These are phyloP conservation scores for Fusarium multiceps DNA, from an alignment of 2,329 filamentous ascomycete genomes.

Conservation along the genomic window DNA sequence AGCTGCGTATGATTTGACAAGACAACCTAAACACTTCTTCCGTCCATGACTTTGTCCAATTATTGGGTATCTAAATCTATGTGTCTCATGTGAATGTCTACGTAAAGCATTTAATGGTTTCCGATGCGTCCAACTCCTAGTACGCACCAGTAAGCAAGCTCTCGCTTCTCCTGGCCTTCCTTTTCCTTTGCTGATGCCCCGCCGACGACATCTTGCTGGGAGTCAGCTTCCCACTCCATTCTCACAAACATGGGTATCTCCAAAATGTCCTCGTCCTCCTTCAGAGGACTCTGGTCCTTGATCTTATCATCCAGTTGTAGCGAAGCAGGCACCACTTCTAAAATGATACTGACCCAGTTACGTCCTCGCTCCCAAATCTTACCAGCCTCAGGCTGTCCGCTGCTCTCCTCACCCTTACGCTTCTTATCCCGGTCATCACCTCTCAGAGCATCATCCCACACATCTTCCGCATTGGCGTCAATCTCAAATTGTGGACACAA, in stretches of 20 bases:
- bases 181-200: conserved; percentile 64
- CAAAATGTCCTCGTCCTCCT: conserved; percentile 72
- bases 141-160: conserved; percentile 96
- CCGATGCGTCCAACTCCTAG: conserved; percentile 86
- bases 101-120: conserved; percentile 51
- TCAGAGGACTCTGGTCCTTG: conserved; percentile 59
- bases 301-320: conserved; percentile 54
- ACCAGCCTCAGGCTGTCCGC: conserved; percentile 77
- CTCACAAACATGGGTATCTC: conserved; percentile 96
- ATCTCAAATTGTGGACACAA: conserved; percentile 95
- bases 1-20: conserved; percentile 57
- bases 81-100: conserved; percentile 29
- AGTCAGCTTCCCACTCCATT: conserved; percentile 87
- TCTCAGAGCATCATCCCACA: conserved; percentile 88
- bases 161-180: conserved; percentile 79
- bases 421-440: conserved; percentile 57
- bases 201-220: conserved; percentile 72
- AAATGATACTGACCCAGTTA: conserved; percentile 94
- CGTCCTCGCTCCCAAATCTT: conserved; percentile 96
- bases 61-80: conserved; percentile 57
- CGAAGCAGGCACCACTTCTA: conserved; percentile 83
- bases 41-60: conserved; percentile 45
- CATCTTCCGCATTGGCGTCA: conserved; percentile 85
- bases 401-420: conserved; percentile 55
- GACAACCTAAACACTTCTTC: conserved; percentile 48